Evolutionary conservation across 805 yeast genomes (phyloP), one percentile per base, ranked within the genome.

Genomic region (Zygotorulaspora sp.): DNA sequence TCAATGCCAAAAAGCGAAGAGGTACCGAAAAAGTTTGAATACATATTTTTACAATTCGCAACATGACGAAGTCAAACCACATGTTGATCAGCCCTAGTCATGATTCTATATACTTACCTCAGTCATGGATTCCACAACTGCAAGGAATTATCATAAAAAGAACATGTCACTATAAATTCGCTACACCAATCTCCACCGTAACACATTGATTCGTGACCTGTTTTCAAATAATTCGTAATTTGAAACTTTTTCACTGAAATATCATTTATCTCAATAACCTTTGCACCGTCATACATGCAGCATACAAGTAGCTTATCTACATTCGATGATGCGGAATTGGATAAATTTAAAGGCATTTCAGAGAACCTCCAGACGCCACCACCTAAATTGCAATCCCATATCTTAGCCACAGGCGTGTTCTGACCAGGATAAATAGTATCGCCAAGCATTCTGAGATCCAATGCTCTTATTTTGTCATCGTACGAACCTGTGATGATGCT

Each of bases 281-380:
- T 70, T 1, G 95, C 96, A 12, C 98, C 98, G 48, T 86, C 88
- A 55, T 90, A 90, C 97, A 92, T 92, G 55, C 96, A 87, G 58
- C 97, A 89, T 0, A 80, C 78, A 34, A 90, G 63, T 0, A 90
- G 70, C 28, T 75, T 63, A 40, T 74, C 63, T 22, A 67, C 68
- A 7, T 40, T 33, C 10, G 35, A 23, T 7, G 32, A 39, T 14
- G 26, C 8, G n/a, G 30, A 17, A 12, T 10, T 13, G 19, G 25
- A 2, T 10, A 12, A n/a, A 3, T 53, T 48, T 0, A 47, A 38
- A 0, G 78, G 75, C 13, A 75, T 68, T 2, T 95, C 96, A 6
- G 78, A 65, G 41, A 92, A 68, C 50, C 96, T 68, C 98, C 98
- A 90, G 2, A 90, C 97, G 1, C 98, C 98, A 5, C 98, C 97